Percentiles rank a stretch among this genome's conserved stretches.
Evolutionary conservation across 2,329 filamentous ascomycete genomes (phyloP).

Genomic region (Talaromyces sp.): DNA sequence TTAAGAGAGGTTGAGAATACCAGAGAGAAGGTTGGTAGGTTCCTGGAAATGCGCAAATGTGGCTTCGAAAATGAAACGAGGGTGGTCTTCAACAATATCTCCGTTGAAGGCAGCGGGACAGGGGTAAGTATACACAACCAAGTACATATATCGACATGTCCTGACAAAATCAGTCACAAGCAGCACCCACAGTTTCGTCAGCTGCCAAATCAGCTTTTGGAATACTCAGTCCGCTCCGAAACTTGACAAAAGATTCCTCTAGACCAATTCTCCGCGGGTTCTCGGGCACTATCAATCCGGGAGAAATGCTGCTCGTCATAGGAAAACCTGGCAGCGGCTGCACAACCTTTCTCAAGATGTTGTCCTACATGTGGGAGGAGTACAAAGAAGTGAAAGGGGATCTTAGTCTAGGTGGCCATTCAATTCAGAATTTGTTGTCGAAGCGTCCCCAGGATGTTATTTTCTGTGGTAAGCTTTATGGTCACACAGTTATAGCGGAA

Average conservation of each 20-base stretch:
- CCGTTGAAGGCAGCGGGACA: slow-evolving; percentile 8
- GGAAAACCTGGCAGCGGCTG: slow-evolving; percentile 70
- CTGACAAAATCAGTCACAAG: background rate
- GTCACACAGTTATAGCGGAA: background rate
- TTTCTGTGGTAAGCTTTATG: background rate
- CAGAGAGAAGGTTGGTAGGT: background rate
- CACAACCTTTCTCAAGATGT: slow-evolving; percentile 64
- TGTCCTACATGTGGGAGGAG: slow-evolving; percentile 60
- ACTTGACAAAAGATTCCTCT: background rate
- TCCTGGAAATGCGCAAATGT: background rate
- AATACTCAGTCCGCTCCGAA: background rate
- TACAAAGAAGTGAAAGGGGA: slow-evolving; percentile 61
- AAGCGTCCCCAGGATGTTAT: background rate
- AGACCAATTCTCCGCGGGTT: slow-evolving; percentile 68
- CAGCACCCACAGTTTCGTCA: slow-evolving; percentile 13
- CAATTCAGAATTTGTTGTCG: background rate
- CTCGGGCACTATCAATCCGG: slow-evolving; percentile 32
- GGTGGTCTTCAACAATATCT: background rate
- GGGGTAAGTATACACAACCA: slow-evolving; percentile 7
- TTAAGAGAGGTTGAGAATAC: background rate
- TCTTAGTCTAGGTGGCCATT: slow-evolving; percentile 41
- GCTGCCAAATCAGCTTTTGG: slow-evolving; percentile 16
- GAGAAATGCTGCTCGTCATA: slow-evolving; percentile 60
- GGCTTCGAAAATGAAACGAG: background rate
- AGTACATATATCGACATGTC: background rate